A percentile compares a stretch with the other conserved stretches of the same genome.
phyloP scores from a whole-genome alignment of 2,329 filamentous ascomycete genomes.

The Trichoderma sp. region DNA sequence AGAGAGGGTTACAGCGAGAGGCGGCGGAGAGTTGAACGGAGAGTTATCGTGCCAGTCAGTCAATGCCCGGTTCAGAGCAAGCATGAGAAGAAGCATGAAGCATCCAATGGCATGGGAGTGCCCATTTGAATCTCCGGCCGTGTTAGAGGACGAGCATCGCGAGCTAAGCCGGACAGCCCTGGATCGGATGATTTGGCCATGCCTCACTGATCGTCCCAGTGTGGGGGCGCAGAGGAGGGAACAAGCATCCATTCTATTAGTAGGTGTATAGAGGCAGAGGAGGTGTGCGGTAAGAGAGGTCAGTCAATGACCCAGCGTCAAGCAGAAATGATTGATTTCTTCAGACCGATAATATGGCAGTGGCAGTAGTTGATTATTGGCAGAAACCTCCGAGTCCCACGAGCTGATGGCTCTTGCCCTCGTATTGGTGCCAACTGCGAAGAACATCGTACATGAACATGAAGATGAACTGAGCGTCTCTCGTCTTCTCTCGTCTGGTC shows the following conservation, averaged over 20 bases:
- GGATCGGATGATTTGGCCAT: constrained; percentile 16
- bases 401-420: background rate
- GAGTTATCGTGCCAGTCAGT: background rate
- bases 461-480: background rate
- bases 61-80: background rate
- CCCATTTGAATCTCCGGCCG: background rate
- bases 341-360: background rate
- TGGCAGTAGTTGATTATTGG: background rate
- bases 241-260: background rate
- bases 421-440: background rate
- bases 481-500: background rate
- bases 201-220: constrained; percentile 17
- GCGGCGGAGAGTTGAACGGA: background rate
- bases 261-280: background rate
- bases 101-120: background rate
- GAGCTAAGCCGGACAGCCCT: constrained; percentile 3
- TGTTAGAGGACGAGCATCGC: background rate
- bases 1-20: background rate
- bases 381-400: background rate
- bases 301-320: background rate
- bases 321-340: background rate
- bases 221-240: background rate
- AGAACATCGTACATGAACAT: background rate
- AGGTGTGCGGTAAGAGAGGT: background rate
- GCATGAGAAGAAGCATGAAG: background rate